Conservation (phyloP, 768 basidiomycete genomes). For the Termitomyces sp. region DNA sequence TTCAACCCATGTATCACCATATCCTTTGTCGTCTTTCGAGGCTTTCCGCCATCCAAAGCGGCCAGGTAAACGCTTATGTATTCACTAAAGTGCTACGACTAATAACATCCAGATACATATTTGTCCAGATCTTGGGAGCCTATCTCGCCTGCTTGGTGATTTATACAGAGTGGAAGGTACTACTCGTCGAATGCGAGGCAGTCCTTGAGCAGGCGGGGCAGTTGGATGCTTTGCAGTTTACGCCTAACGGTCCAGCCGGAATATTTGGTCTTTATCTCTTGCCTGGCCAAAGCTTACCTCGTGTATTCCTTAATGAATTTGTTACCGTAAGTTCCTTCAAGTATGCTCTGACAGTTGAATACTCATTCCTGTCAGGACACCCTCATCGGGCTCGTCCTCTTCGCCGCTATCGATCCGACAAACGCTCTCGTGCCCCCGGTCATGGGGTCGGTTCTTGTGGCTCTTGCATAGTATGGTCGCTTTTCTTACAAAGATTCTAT, state of each 20-base stretch:
- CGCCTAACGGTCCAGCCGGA: constrained; percentile 39
- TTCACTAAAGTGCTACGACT: background rate
- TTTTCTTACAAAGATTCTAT: background rate
- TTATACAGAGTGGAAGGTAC: constrained; percentile 56
- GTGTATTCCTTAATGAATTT: constrained; percentile 50
- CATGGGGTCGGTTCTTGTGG: constrained; percentile 44
- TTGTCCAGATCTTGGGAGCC: constrained; percentile 58
- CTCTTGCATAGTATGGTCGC: constrained; percentile 47
- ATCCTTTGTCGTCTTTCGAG: constrained; percentile 43
- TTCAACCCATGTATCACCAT: constrained; percentile 62
- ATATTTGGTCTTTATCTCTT: constrained; percentile 45
- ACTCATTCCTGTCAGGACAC: constrained; percentile 27
- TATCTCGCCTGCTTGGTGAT: constrained; percentile 55
- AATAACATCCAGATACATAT: constrained; percentile 44
- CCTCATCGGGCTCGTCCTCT: constrained; percentile 44
- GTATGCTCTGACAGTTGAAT: background rate
- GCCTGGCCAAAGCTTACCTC: constrained; percentile 35
- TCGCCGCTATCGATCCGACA: constrained; percentile 50
- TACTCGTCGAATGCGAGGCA: constrained; percentile 33
- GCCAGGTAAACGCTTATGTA: constrained; percentile 26
- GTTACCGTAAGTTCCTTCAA: constrained; percentile 34
- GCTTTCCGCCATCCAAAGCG: constrained; percentile 48
- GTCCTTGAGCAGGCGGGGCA: constrained; percentile 16
- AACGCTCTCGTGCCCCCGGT: constrained; percentile 52
- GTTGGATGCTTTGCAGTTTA: constrained; percentile 23